Evolutionary conservation across 192 early-diverging fungal genomes (phyloP), one percentile per base, ranked within the genome.

Genomic region (Dissophora ornata): DNA sequence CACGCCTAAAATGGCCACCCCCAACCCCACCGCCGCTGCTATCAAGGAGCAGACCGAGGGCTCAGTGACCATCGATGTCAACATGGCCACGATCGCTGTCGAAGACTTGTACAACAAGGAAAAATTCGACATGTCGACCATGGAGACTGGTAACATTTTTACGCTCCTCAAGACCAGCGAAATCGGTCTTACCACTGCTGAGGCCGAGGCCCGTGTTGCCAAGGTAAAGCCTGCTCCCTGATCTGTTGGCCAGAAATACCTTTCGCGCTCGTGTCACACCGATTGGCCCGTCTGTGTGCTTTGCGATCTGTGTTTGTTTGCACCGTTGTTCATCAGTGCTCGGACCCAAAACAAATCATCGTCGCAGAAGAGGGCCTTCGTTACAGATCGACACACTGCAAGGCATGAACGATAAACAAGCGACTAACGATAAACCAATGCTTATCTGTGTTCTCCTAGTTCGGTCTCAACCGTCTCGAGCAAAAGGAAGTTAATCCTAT

Each of bases 101-200:
- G 81, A 89, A 62, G 90, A 92, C 75, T 85, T 92, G 45, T 92
- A 92, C 81, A 86, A 92, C 83, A 92, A 92, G 85, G 90, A 92
- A 25, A 92, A 90, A 83, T 90, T 86, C 62, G 90, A 92, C 67
- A 82, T 92, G 54, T 89, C 89, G 42, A 92, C 90, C 49, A 90
- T 92, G 90, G 89, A 90, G 60, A 89, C 88, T 58, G 85, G 82
- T 41, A 84, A 89, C 66, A 87, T 92, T 12, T 90, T 88, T 80
- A 84, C 85, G 59, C 77, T 92, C 24, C 80, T 92, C 25, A 88
- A 89, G 86, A 88, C 86, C 59, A 78, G 81, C 44, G 81, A 87
- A 46, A 79, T 79, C 69, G 90, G 90, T 67, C 70, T 92, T 60
- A 88, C 88, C 42, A 80, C 84, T 29, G 64, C 78, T 47, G 90